Base-by-base conservation (phyloP, 441 rosid species). In the Gossypium lobatum region DNA sequence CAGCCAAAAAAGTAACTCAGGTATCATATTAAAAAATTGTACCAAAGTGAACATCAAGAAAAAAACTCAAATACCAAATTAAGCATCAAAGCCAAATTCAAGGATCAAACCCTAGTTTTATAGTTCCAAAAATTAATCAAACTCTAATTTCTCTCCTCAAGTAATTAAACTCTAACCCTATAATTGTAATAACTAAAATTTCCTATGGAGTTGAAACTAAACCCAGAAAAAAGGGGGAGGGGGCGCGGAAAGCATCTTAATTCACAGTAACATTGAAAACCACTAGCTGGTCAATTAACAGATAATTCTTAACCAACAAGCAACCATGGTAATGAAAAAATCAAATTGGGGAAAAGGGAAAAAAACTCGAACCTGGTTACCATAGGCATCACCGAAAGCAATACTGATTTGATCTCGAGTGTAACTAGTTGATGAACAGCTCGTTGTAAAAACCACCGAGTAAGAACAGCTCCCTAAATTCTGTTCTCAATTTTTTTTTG, bases 361-460 rank as follows among this genome's bases (percentile, higher is more conserved):
- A 48, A 11, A 25, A 7, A 34, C 1, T 18, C 67, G 1, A 54
- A 78, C 81, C 91, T 87, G 90, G 78, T 89, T 87, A 14, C 90
- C 94, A 39, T 89, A 89, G 2, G 85, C 90, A 76, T 89, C 94
- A 0, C 94, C 94, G 31, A 89, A 86, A 59, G 94, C 76, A 25
- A 88, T 61, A 64, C 94, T 85, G 61, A 89, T 89, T 73, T 82
- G 91, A 62, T 89, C 93, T 18, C 93, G 83, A 3, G 90, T 87
- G 73, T 83, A 81, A 70, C 26, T 50, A 20, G 82, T 17, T 7
- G 93, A 89, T 23, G 93, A 82, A 48, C 93, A 87, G 76, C 93
- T 87, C 37, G 93, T 89, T 8, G 87, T 72, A 70, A 89, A 81
- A 25, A 75, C 70, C 75, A 87, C 84, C 37, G 82, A 52, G 76